Base-by-base conservation (phyloP, 768 basidiomycete species). In the Lactarius trivialis region DNA sequence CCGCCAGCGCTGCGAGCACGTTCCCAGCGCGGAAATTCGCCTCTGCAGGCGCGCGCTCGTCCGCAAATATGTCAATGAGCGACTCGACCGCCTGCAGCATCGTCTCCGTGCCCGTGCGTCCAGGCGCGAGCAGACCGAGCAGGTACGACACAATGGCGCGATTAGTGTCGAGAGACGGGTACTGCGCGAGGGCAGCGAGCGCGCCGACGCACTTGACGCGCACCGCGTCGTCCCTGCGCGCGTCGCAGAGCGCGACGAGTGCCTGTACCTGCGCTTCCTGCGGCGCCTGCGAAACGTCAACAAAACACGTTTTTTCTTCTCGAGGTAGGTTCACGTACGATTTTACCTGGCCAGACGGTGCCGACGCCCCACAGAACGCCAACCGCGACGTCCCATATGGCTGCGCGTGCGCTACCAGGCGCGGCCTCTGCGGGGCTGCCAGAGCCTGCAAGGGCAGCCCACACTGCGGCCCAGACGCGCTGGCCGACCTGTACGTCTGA, bases 361-460 rank as follows among this genome's bases (percentile, higher is more conserved):
- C 86, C 89, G n/a, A 93, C 73, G 24, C 92, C 93, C 93, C 93
- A 94, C 6, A 94, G 78, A 37, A 89, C 91, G 7, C 93, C 93
- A 1, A 89, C 78, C 11, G 83, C 87, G 53, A 87, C 79, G 58
- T 88, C 82, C 85, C 94, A 92, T 72, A 93, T 81, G 59, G 91
- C 87, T 65, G 77, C 77, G 65, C 87, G 79, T 1, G 37, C 11
- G 60, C 81, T 76, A 70, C 90, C 90, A 69, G 89, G 85, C 6
- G 86, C 87, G 2, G 79, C 71, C 3, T 79, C 80, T 6, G 75
- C 71, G 33, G 87, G 80, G 56, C 81, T 82, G 26, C 88, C 88
- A 2, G 87, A 79, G 19, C 77, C 75, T 11, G 73, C 73, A 41
- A 91, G 75, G 19, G 87, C 80, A 32, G 72, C 67, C 91, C 90